Base-by-base conservation (phyloP, 1,284 basidiomycete species). In the Ustilago sp. region DNA sequence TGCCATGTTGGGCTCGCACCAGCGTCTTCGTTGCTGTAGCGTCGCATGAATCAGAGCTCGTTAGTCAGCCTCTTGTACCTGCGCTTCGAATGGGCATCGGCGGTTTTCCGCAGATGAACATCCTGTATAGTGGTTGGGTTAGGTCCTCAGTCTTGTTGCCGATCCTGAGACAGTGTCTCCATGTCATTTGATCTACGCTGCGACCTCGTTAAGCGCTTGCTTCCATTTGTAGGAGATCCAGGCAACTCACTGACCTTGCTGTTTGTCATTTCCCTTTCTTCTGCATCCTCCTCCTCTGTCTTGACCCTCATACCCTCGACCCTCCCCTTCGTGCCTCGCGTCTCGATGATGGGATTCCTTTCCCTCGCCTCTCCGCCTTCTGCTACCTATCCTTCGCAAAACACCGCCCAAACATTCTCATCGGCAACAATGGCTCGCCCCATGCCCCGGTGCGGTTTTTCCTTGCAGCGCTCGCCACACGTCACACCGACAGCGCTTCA, bases 221-320 rank as follows among this genome's bases (percentile, higher is more conserved):
- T 34, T 50, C 52, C 51, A 28, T 36, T 52, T 38, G 12, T 31
- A 35, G 15, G 28, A 34, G 35, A 54, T 50, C 28, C 48, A 28
- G 15, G 48, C 48, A 28, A 50, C 4, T 32, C 28, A 32, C 54
- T 67, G 53, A 67, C 59, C 34, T 34, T 17, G 47, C 13, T 35
- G 31, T 43, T 41, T 36, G 43, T 36, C 43, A 34, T 19, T 45
- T 38, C 32, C 15, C 12, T 31, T 47, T 35, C 56, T 32, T 32
- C 56, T 65, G 38, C 43, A n/a, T 56, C 53, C 23, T 31, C 23
- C 19, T 23, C 39, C 23, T 38, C 4, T 32, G 8, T 55, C 41
- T 55, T 31, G n/a, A 45, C 54, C 54, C 54, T 34, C 58, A n/a
- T 58, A 54, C 65, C 65, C 65, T 68, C 41, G 59, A 58, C 55